A percentile compares a stretch with the other conserved stretches of the same genome.
These are phyloP conservation scores for Tulasnella sp. DNA, from an alignment of 768 basidiomycete species.

Conservation along the genomic window DNA sequence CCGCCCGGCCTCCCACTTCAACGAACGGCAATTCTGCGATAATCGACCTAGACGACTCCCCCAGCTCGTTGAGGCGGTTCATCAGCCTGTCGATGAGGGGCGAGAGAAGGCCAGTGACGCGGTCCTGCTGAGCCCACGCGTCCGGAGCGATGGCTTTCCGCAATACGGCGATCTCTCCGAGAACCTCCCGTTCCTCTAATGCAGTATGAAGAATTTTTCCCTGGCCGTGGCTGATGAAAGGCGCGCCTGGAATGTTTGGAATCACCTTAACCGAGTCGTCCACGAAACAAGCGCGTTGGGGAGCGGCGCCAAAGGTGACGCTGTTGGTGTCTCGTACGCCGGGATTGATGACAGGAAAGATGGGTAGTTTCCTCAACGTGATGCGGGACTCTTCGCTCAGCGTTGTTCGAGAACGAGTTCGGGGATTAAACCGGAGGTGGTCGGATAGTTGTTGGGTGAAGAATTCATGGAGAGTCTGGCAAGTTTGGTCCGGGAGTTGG, in stretches of 20 bases:
- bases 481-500: not conserved
- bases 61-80: not conserved
- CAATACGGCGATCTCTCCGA: not conserved
- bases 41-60: not conserved
- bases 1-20: not conserved
- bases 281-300: not conserved
- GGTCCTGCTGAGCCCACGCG: not conserved
- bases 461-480: too few species aligned
- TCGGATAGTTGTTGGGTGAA: not conserved
- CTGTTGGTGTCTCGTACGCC: not conserved
- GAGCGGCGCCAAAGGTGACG: not conserved
- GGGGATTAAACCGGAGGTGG: not conserved
- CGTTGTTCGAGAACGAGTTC: not conserved
- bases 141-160: not conserved
- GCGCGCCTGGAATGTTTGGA: not conserved
- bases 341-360: not conserved
- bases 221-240: not conserved
- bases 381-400: not conserved
- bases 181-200: not conserved
- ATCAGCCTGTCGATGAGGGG: constrained; percentile 1
- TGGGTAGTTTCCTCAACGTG: not conserved
- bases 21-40: not conserved
- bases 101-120: not conserved
- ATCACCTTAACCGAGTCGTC: constrained; percentile 6
- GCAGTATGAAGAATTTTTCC: not conserved